Evolutionary conservation across 129 eudicot species (phyloP), one percentile per base, ranked within the genome.

Genomic region (Saussurea involucrata): DNA sequence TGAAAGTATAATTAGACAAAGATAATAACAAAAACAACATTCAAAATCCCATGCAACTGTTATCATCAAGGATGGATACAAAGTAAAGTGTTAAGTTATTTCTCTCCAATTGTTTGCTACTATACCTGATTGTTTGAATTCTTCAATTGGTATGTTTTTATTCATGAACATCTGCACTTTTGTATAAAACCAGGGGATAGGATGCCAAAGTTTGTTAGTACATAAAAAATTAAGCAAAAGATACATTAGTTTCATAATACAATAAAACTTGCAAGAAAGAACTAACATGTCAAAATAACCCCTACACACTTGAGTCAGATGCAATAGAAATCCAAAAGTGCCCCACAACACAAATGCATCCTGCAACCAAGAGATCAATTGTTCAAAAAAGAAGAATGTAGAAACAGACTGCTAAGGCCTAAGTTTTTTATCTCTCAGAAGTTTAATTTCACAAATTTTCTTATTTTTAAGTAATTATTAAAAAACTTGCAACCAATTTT

Each of bases 261-360:
- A 60, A 71, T 37, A 32, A 21, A 69, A 20, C 1, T 49, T 17
- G 64, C 25, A 22, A 40, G n/a, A 6, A 24, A 15, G 7, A 18
- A 63, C 0, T 3, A 17, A 20, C 0, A 3, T 15, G n/a, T 33
- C 24, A 17, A 73, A 49, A 13, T 15, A 68, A 32, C 9, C 55
- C 12, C 70, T 68, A 66, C 61, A 40, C 78, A 95, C 99, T 97
- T 92, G 97, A 55, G 99, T 95, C 32, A 95, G 81, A 87, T 95
- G 97, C 84, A 95, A 82, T 5, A 97, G 99, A 63, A 95, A 95
- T 65, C 99, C 99, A 85, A 60, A 95, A 27, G 95, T 95, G 71
- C 92, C 99, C 99, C 97, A 95, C 80, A 95, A 76, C 66, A 88
- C 84, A 90, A 95, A 95, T 65, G 97, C 99, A 90, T 88, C 97